Conservation (phyloP, 805 yeast species). For the Candida anglica region DNA sequence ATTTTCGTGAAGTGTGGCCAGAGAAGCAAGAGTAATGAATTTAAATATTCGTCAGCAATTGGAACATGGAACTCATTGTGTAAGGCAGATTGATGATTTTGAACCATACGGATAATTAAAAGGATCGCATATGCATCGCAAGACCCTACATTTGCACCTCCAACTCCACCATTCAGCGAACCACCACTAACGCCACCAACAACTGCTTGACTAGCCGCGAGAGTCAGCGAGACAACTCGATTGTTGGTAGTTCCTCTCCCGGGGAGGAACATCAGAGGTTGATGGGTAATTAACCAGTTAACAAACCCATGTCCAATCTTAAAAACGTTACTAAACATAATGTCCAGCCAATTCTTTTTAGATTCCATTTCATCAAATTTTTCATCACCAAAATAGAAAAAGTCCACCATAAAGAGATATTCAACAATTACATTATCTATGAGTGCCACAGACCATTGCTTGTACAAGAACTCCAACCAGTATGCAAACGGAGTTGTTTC, state of each 20-base stretch:
- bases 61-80: slow-evolving; percentile 67
- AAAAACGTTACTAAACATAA: slow-evolving; percentile 35
- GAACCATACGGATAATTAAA: slow-evolving; percentile 68
- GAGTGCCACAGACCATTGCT: slow-evolving; percentile 68
- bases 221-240: slow-evolving; percentile 1
- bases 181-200: too few relatives aligned
- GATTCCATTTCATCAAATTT: slow-evolving; percentile 19
- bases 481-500: slow-evolving; percentile 65
- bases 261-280: slow-evolving; percentile 13
- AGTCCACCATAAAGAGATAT: slow-evolving; percentile 66
- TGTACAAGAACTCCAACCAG: slow-evolving; percentile 70
- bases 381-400: slow-evolving; percentile 51
- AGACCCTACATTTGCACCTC: slow-evolving; percentile 19
- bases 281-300: slow-evolving; percentile 44
- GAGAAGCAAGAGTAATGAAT: slow-evolving; percentile 57
- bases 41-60: slow-evolving; percentile 64
- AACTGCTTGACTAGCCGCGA: neutral
- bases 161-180: neutral
- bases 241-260: neutral
- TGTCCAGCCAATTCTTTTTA: slow-evolving; percentile 23
- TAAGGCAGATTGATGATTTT: slow-evolving; percentile 58
- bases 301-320: slow-evolving; percentile 43
- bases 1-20: slow-evolving; percentile 87
- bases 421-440: slow-evolving; percentile 77
- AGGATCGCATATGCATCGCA: slow-evolving; percentile 79